Conservation (phyloP, 2,329 filamentous ascomycete genomes). For the Phaeosphaeriaceae sp. region DNA sequence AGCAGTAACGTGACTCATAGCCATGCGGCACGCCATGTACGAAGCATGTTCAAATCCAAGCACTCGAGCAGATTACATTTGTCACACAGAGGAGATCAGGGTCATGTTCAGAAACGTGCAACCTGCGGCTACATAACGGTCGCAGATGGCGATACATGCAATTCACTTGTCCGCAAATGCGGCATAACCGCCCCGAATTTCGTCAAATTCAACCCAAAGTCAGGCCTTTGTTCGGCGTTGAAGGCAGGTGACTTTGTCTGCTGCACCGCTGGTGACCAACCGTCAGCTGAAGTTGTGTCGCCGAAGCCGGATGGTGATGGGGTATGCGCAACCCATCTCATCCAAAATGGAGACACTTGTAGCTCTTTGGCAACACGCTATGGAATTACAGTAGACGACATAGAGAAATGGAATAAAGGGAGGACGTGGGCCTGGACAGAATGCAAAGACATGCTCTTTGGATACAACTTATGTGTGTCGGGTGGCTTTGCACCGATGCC, state of each 20-base stretch:
- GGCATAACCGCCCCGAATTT: too few species aligned
- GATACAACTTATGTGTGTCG: slow-evolving; percentile 50
- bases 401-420: slow-evolving; percentile 49
- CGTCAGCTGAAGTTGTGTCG: not conserved
- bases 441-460: slow-evolving; percentile 43
- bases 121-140: too few species aligned
- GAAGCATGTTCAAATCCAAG: too few species aligned
- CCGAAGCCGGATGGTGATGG: slow-evolving; percentile 31
- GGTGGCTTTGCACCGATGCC: slow-evolving; percentile 49
- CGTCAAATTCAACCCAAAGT: too few species aligned
- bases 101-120: too few species aligned
- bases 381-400: slow-evolving; percentile 45
- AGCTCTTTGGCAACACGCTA: slow-evolving; percentile 39
- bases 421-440: slow-evolving; percentile 55
- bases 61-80: too few species aligned
- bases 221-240: not conserved
- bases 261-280: slow-evolving; percentile 6
- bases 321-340: slow-evolving; percentile 46
- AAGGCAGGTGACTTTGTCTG: slow-evolving; percentile 5
- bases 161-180: too few species aligned
- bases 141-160: too few species aligned
- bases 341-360: slow-evolving; percentile 48
- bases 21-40: too few species aligned
- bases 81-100: too few species aligned
- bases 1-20: too few species aligned